phyloP scores from a whole-genome alignment of 352 stramenopile genomes.

The Pythium brachiatum region DNA sequence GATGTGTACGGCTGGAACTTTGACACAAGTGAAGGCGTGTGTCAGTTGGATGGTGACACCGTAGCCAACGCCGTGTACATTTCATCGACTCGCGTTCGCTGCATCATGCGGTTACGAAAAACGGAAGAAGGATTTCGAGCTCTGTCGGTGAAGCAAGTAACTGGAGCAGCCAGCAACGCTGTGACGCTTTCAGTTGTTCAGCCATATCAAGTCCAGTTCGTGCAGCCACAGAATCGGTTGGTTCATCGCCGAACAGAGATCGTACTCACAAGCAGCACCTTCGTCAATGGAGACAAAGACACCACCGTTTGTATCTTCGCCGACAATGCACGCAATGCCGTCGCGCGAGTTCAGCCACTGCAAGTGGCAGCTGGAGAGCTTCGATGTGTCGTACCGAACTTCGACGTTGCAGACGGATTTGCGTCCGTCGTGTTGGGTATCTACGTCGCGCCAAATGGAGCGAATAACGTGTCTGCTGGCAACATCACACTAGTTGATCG shows the following conservation, averaged over 20 bases:
- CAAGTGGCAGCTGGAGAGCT: conserved; percentile 2
- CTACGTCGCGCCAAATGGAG: conserved; percentile 14
- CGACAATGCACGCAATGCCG: neutral
- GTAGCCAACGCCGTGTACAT: neutral
- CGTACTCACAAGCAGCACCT: neutral
- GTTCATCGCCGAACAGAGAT: conserved; percentile 12
- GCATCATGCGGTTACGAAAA: neutral
- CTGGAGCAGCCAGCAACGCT: conserved; percentile 10
- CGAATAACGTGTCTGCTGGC: conserved; percentile 11
- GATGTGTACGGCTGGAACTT: conserved; percentile 23
- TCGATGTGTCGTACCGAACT: conserved; percentile 9
- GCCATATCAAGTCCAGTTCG: conserved; percentile 8
- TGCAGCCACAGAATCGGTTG: neutral
- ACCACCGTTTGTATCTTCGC: neutral
- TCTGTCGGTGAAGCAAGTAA: conserved; percentile 12
- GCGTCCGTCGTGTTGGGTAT: neutral
- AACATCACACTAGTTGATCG: conserved; percentile 6
- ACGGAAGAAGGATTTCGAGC: conserved; percentile 5
- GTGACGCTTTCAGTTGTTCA: conserved; percentile 4
- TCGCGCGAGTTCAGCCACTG: neutral
- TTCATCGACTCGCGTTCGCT: conserved; percentile 13
- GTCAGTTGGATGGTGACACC: conserved; percentile 12
- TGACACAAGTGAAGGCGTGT: conserved; percentile 1
- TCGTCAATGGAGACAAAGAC: neutral
- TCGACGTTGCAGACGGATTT: neutral